phyloP scores from a whole-genome alignment of 495 filamentous ascomycete species.

The Daldinia vernicosa region DNA sequence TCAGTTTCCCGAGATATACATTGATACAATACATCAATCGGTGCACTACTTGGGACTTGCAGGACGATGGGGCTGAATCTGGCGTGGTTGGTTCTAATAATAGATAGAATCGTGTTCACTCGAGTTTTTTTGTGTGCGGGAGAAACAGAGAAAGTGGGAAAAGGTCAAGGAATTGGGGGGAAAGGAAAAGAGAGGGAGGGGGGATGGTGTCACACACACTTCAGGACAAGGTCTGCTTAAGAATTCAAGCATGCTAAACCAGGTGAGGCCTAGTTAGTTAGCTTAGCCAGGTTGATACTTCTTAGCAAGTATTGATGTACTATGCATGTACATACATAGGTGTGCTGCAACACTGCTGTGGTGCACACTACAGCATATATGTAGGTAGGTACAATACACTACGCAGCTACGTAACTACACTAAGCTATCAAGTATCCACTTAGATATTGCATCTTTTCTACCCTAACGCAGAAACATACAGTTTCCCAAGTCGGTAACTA shows the following conservation, averaged over 20 bases:
- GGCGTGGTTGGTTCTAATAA: conserved; percentile 59
- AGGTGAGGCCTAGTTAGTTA: background rate
- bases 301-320: too few species aligned
- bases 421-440: conserved; percentile 1
- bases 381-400: too few species aligned
- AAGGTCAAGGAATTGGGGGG: conserved; percentile 39
- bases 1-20: conserved; percentile 37
- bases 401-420: background rate
- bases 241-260: conserved; percentile 15
- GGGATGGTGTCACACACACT: conserved; percentile 43
- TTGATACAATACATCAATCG: conserved; percentile 45
- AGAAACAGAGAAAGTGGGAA: conserved; percentile 35
- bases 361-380: background rate
- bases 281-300: background rate
- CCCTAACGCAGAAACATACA: background rate
- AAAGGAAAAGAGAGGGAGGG: conserved; percentile 40
- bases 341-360: background rate
- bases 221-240: conserved; percentile 19
- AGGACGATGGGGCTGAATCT: conserved; percentile 56
- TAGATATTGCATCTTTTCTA: background rate
- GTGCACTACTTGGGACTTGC: conserved; percentile 47
- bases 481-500: background rate
- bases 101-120: conserved; percentile 55
- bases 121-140: conserved; percentile 43
- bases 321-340: too few species aligned